phyloP scores from a whole-genome alignment of 495 filamentous ascomycete species.

The Tirmania nivea region DNA sequence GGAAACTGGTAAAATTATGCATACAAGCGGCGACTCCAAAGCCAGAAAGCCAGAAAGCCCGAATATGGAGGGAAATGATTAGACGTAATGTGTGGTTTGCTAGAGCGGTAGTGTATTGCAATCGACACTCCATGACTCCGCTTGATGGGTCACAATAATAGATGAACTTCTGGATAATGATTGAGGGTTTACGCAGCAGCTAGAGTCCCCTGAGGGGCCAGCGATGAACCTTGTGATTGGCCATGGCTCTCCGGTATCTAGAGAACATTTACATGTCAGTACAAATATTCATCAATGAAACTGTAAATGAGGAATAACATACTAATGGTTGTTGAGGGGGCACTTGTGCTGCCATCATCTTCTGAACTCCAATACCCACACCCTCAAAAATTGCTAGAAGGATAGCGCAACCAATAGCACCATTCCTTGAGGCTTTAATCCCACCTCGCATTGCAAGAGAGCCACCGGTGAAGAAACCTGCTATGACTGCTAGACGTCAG shows the following conservation, averaged over 20 bases:
- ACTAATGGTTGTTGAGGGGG: background rate
- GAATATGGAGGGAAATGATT: no score
- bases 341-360: conserved; percentile 60
- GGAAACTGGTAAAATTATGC: no score
- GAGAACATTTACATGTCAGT: background rate
- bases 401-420: conserved; percentile 84
- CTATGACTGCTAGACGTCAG: conserved; percentile 34
- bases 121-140: no score
- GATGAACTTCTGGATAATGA: no score
- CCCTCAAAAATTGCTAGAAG: conserved; percentile 91
- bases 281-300: no score
- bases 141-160: no score
- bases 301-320: background rate
- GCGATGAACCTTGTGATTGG: background rate
- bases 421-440: conserved; percentile 68
- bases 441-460: conserved; percentile 78
- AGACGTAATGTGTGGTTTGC: no score
- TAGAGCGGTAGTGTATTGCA: no score
- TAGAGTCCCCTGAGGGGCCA: no score
- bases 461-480: conserved; percentile 93
- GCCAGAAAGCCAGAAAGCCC: no score
- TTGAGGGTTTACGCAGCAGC: no score
- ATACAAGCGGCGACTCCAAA: no score
- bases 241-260: background rate
- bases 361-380: conserved; percentile 89